A percentile compares a stretch with the other conserved stretches of the same genome.
These are phyloP conservation scores for Chrysanthemum seticuspe DNA, from an alignment of 129 eudicot species.

Conservation along the genomic window DNA sequence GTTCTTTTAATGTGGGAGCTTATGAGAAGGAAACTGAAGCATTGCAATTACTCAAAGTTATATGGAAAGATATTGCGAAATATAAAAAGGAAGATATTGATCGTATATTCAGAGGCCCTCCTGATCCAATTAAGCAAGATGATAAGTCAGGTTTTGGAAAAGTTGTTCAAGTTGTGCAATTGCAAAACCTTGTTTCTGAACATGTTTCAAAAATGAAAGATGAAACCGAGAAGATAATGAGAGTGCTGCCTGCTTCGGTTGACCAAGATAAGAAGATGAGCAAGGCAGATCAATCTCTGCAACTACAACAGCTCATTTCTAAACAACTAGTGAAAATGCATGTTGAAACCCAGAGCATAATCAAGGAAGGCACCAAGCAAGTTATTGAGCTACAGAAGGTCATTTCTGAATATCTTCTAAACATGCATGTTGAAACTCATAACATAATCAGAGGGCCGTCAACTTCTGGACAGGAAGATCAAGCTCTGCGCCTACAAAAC, in stretches of 20 bases:
- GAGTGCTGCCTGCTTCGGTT: not conserved
- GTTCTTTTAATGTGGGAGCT: not conserved
- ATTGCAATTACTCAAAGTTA: not conserved
- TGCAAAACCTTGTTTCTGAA: conserved; percentile 22
- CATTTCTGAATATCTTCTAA: not conserved
- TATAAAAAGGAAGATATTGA: not conserved
- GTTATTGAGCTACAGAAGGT: not conserved
- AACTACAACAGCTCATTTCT: not conserved
- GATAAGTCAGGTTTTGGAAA: not conserved
- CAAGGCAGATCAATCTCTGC: not conserved
- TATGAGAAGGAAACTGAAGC: conserved; percentile 1
- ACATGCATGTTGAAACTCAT: not conserved
- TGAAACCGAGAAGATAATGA: not conserved
- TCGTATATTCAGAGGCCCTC: conserved; percentile 1
- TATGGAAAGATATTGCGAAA: conserved; percentile 18
- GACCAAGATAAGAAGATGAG: not conserved
- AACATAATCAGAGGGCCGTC: not conserved
- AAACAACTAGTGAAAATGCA: not conserved
- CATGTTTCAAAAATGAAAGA: not conserved
- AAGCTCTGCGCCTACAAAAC: not conserved
- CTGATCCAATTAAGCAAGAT: not conserved
- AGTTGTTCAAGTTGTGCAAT: conserved; percentile 5
- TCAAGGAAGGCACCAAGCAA: not conserved
- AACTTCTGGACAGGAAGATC: not conserved
- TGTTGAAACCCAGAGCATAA: not conserved